Evolutionary conservation across 1,284 basidiomycete species (phyloP).

Genomic region (Ceratobasidium sp.): DNA sequence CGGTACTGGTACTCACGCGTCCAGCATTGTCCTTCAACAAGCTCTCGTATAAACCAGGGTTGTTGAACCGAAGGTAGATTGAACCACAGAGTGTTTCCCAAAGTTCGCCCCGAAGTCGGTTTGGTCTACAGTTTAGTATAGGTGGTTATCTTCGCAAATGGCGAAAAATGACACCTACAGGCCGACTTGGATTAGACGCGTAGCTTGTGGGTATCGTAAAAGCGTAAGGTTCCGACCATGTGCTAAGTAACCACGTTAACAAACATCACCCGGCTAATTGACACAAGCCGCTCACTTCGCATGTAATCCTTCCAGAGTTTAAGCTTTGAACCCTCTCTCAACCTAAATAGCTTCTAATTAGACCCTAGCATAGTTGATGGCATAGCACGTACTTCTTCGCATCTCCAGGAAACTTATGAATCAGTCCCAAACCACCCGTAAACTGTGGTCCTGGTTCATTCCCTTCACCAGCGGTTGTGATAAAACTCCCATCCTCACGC

Average conservation of each 20-base stretch:
- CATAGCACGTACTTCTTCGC: conserved; percentile 80
- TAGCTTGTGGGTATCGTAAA: conserved; percentile 97
- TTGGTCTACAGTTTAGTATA: conserved; percentile 66
- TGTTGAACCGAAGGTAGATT: conserved; percentile 89
- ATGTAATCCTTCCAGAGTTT: conserved; percentile 97
- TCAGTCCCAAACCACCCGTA: conserved; percentile 87
- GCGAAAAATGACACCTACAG: conserved; percentile 59
- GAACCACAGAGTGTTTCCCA: conserved; percentile 99
- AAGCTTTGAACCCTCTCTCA: conserved; percentile 96
- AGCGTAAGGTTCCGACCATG: conserved; percentile 92
- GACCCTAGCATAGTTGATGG: neutral
- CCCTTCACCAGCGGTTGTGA: conserved; percentile 60
- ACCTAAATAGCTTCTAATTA: conserved; percentile 61
- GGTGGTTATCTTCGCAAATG: neutral
- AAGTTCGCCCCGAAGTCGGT: conserved; percentile 94
- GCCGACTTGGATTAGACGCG: conserved; percentile 96
- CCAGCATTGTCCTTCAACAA: conserved; percentile 87
- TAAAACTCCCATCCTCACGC: conserved; percentile 74
- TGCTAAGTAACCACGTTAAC: conserved; percentile 60
- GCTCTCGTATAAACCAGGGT: conserved; percentile 88
- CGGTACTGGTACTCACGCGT: conserved; percentile 88
- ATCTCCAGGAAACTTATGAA: conserved; percentile 94
- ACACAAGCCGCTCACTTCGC: conserved; percentile 66
- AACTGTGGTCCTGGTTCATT: conserved; percentile 74
- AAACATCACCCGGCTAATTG: conserved; percentile 8